Conservation (phyloP, 1,284 basidiomycete genomes). For the Athelia sp. region DNA sequence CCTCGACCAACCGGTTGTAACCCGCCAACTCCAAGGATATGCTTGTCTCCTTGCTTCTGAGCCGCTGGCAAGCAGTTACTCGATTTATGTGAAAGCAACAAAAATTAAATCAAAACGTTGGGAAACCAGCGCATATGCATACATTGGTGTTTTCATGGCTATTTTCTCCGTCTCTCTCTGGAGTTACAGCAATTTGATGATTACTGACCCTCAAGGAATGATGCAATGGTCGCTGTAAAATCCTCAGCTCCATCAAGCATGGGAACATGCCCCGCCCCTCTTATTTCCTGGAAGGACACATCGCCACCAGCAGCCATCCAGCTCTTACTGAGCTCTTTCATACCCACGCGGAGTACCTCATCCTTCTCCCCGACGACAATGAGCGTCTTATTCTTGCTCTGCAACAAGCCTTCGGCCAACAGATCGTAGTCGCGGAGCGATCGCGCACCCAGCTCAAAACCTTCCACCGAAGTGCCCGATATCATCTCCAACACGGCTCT, state of each 20-base stretch:
- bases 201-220: constrained; percentile 17
- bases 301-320: constrained; percentile 26
- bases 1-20: too few species aligned
- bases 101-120: too few species aligned
- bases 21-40: too few species aligned
- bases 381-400: constrained; percentile 26
- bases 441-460: constrained; percentile 39
- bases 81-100: too few species aligned
- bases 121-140: too few species aligned
- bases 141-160: too few species aligned
- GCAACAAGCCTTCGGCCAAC: constrained; percentile 19
- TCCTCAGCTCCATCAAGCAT: constrained; percentile 42
- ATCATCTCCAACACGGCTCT: constrained; percentile 31
- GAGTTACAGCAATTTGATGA: too few species aligned
- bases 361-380: constrained; percentile 41
- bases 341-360: constrained; percentile 18
- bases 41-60: too few species aligned
- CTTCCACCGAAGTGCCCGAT: constrained; percentile 29
- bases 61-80: too few species aligned
- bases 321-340: constrained; percentile 25
- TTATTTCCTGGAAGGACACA: constrained; percentile 29
- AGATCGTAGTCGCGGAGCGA: constrained; percentile 41
- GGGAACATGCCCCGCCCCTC: constrained; percentile 39
- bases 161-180: too few species aligned
- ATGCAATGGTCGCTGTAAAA: constrained; percentile 27